Conservation (phyloP, 129 eudicot genomes). For the Tagetes erecta region DNA sequence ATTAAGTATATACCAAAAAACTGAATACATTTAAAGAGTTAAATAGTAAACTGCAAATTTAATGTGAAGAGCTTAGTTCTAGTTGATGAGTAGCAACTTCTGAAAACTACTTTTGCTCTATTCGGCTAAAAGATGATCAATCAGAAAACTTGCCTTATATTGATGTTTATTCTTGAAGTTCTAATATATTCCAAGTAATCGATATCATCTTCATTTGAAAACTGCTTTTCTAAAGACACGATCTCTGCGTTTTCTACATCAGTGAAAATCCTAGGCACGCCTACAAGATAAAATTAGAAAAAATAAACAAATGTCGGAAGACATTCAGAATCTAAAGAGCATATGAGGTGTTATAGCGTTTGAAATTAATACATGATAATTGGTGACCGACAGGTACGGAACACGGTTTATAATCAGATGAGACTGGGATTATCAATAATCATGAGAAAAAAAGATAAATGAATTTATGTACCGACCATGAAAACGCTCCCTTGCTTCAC, state of each 20-base stretch:
- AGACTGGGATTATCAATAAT: neutral
- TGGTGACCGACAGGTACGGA: too few relatives aligned
- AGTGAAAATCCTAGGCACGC: slow-evolving; percentile 83
- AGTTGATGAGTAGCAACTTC: slow-evolving; percentile 6
- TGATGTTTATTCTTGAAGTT: slow-evolving; percentile 91
- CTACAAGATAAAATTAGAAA: slow-evolving; percentile 36
- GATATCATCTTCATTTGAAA: slow-evolving; percentile 47
- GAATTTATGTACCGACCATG: slow-evolving; percentile 57
- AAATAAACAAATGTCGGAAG: neutral
- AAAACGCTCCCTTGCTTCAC: slow-evolving; percentile 94
- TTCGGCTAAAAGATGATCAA: neutral
- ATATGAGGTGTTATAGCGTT: neutral
- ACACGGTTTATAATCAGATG: too few relatives aligned
- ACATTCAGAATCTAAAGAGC: neutral
- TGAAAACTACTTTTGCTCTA: neutral
- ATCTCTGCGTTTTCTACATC: slow-evolving; percentile 77
- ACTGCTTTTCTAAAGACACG: slow-evolving; percentile 46
- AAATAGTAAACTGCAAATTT: neutral
- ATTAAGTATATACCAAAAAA: neutral
- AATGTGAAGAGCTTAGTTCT: neutral
- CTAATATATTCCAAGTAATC: slow-evolving; percentile 72
- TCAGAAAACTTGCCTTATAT: slow-evolving; percentile 88
- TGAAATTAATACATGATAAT: neutral
- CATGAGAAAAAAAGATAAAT: neutral
- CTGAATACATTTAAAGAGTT: neutral